These are phyloP conservation scores for Phytophthora capsici DNA, from an alignment of 352 stramenopile genomes.

Conservation along the genomic window DNA sequence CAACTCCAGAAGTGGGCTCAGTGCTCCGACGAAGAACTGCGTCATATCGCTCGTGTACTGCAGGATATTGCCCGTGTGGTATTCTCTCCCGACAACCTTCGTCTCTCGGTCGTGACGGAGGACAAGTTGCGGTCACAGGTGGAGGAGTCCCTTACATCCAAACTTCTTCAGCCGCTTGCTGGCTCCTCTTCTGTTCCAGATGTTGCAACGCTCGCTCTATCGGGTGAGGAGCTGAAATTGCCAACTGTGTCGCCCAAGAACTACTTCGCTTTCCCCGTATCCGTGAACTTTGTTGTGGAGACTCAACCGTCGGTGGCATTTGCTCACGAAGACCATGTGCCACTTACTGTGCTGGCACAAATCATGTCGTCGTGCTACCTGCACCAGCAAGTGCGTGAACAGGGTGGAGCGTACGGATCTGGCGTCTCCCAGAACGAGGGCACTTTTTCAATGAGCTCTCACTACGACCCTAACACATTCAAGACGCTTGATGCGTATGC, in stretches of 20 bases:
- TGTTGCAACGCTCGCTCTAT: constrained; percentile 23
- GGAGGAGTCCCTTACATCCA: constrained; percentile 48
- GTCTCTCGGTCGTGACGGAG: constrained; percentile 78
- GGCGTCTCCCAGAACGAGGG: constrained; percentile 77
- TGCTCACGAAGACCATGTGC: constrained; percentile 75
- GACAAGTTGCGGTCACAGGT: constrained; percentile 65
- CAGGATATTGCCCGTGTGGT: constrained; percentile 62
- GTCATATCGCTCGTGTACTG: constrained; percentile 55
- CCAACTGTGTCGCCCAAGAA: constrained; percentile 43
- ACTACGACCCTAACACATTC: constrained; percentile 87
- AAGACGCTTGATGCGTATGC: constrained; percentile 80
- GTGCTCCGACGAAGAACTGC: constrained; percentile 72
- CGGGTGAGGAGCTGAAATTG: constrained; percentile 27
- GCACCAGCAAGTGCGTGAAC: constrained; percentile 83
- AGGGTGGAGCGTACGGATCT: constrained; percentile 82
- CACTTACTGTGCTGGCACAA: constrained; percentile 76
- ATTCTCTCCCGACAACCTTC: constrained; percentile 66
- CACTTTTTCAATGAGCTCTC: constrained; percentile 81
- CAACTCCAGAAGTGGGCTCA: constrained; percentile 78
- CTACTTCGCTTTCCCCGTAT: constrained; percentile 82
- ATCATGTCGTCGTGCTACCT: constrained; percentile 88
- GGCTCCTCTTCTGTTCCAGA: constrained; percentile 21
- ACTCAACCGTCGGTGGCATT: constrained; percentile 79
- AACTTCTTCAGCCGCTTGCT: constrained; percentile 54
- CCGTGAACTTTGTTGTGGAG: constrained; percentile 86